These are phyloP conservation scores for Hyaloscypha finlandica DNA, from an alignment of 495 filamentous ascomycete genomes.

Conservation along the genomic window DNA sequence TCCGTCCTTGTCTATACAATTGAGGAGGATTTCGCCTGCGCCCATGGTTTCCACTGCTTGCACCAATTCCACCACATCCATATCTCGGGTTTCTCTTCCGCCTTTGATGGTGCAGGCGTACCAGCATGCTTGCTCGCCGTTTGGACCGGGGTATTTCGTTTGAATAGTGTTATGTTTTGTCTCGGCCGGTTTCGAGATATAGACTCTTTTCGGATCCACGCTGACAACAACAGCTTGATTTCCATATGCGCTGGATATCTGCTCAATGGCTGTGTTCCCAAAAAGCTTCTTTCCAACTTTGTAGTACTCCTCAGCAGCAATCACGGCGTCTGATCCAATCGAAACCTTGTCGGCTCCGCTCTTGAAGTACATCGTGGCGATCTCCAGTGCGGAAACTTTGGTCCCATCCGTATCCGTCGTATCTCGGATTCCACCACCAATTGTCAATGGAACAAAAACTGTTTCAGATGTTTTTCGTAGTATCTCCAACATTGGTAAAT, in stretches of 20 bases:
- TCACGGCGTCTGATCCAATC: slow-evolving; percentile 93
- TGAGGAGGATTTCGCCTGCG: slow-evolving; percentile 89
- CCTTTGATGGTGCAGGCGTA: slow-evolving; percentile 98
- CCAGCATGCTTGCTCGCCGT: slow-evolving; percentile 87
- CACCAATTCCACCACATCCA: slow-evolving; percentile 86
- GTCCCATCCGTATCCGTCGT: slow-evolving; percentile 89
- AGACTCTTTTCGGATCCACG: slow-evolving; percentile 89
- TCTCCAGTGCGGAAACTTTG: slow-evolving; percentile 79
- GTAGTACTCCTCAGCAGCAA: slow-evolving; percentile 89
- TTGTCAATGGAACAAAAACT: slow-evolving; percentile 95
- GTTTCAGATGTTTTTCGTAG: slow-evolving; percentile 82
- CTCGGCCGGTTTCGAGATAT: slow-evolving; percentile 69
- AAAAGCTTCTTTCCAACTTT: slow-evolving; percentile 61
- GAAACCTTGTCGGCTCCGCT: slow-evolving; percentile 98
- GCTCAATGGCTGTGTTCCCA: slow-evolving; percentile 89
- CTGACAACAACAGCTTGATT: slow-evolving; percentile 97
- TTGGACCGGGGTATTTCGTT: slow-evolving; percentile 68
- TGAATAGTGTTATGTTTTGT: slow-evolving; percentile 78
- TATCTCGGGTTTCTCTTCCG: slow-evolving; percentile 83
- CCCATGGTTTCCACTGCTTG: slow-evolving; percentile 95
- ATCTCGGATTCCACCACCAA: slow-evolving; percentile 93
- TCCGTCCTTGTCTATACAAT: slow-evolving; percentile 97
- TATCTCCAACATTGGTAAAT: slow-evolving; percentile 95
- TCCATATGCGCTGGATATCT: slow-evolving; percentile 90
- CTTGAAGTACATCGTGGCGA: slow-evolving; percentile 97